Base-by-base conservation (phyloP, 2,329 filamentous ascomycete genomes). In the Apiospora phragmitis region DNA sequence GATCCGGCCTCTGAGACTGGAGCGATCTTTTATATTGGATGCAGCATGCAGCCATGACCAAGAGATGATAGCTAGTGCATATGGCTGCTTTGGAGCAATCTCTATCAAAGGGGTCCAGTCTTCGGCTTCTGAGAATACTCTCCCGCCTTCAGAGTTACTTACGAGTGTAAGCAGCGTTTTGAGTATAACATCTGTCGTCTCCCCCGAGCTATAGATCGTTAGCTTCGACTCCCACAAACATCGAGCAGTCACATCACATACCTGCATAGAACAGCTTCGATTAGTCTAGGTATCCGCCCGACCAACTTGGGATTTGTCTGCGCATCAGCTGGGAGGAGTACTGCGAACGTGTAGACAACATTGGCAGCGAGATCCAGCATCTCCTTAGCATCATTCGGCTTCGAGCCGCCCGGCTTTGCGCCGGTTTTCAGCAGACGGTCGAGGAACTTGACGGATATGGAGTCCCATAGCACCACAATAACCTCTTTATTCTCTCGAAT, bases 331-430 rank as follows among this genome's bases (percentile, higher is more conserved):
- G 90, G 86, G 4, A 93, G 80, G 14, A 93, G 79, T 9, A 85
- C 80, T 0, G 86, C 80, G 76, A 93, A 93, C 0, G 87, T 89
- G 76, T 92, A 88, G 7, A 92, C 77, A 16, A 93, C 86, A 41
- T 88, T 87, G 4, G 91, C 87, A 4, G 87, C 89, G 18, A 93
- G 81, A 74, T 89, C 87, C 12, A 91, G 81, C 89, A 92, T 91
- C 72, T 89, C 85, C 71, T 83, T 86, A 16, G 85, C 82, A 72
- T 91, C 84, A 29, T 83, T 79, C 59, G 80, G 81, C 4, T 76
- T 79, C 6, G 79, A 77, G 32, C 79, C 73, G 32, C 79, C 73
- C 2, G 75, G 55, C 24, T 75, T 77, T 3, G 83, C 83, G 38
- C 87, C 86, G 0, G 90, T 88, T 71, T 84, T 84, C 51, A 93